phyloP scores from a whole-genome alignment of 345 rosid genomes.

The Pugionium dolabratum region DNA sequence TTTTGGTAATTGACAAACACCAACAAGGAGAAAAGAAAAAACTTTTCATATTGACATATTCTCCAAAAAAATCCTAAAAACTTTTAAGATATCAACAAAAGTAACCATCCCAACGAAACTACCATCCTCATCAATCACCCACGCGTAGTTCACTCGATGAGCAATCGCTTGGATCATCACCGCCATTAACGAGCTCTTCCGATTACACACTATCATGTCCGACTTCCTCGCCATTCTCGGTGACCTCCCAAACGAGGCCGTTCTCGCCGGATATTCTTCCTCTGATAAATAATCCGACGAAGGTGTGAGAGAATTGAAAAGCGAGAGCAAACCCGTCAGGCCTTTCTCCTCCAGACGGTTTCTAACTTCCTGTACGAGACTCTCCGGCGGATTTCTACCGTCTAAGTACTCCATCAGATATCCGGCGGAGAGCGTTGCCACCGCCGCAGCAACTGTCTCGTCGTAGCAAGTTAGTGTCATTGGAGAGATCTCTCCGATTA shows the following conservation, averaged over 20 bases:
- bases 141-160: constrained; percentile 73
- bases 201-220: constrained; percentile 75
- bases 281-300: constrained; percentile 53
- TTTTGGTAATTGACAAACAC: constrained; percentile 10
- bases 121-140: constrained; percentile 80
- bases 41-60: constrained; percentile 23
- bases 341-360: constrained; percentile 52
- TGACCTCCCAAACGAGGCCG: constrained; percentile 52
- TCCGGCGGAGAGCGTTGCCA: constrained; percentile 70
- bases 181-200: constrained; percentile 78
- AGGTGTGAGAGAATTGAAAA: constrained; percentile 39
- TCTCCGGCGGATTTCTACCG: constrained; percentile 81
- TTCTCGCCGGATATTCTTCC: constrained; percentile 54
- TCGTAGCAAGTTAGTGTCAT: constrained; percentile 61
- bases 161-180: constrained; percentile 92
- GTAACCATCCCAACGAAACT: constrained; percentile 81
- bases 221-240: constrained; percentile 77
- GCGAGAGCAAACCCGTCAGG: constrained; percentile 53
- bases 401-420: constrained; percentile 86
- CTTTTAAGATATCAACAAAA: constrained; percentile 60
- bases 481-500: constrained; percentile 85
- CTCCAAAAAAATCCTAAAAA: constrained; percentile 61
- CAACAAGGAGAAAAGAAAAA: not conserved
- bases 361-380: constrained; percentile 56
- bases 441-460: constrained; percentile 69